phyloP scores from a whole-genome alignment of 257 asterid genomes.

The Paraleonurus japonicus region DNA sequence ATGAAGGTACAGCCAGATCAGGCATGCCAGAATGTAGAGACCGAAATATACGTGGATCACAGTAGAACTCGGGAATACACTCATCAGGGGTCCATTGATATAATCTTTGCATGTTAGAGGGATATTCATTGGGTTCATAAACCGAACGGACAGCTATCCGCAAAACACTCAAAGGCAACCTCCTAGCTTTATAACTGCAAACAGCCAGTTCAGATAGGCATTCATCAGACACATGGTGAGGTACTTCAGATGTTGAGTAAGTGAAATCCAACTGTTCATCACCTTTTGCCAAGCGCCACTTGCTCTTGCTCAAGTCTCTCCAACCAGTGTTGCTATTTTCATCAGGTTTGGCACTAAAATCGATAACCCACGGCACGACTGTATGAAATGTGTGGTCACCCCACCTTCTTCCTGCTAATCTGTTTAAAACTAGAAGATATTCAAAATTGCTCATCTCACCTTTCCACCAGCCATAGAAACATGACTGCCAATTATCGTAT shows the following conservation, averaged over 20 bases:
- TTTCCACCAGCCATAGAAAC: conserved; percentile 85
- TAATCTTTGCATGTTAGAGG: conserved; percentile 92
- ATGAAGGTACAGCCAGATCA: conserved; percentile 84
- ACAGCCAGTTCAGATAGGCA: conserved; percentile 99
- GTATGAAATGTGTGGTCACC: conserved; percentile 87
- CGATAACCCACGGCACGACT: conserved; percentile 95
- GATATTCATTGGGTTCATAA: conserved; percentile 98
- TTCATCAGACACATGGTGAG: conserved; percentile 96
- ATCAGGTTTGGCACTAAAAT: conserved; percentile 77
- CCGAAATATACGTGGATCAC: conserved; percentile 77
- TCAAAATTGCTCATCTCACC: conserved; percentile 92
- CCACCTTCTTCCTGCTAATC: conserved; percentile 95
- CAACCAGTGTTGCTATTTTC: conserved; percentile 69
- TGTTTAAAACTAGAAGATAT: conserved; percentile 80
- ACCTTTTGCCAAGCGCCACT: conserved; percentile 98
- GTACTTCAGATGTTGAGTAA: conserved; percentile 89
- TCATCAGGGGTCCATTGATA: conserved; percentile 99
- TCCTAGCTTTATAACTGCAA: conserved; percentile 97
- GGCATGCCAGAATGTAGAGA: conserved; percentile 93
- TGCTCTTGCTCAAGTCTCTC: conserved; percentile 94
- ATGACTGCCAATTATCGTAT: conserved; percentile 60
- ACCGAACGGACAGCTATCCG: conserved; percentile 92
- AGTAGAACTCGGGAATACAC: conserved; percentile 95
- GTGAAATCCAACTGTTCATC: conserved; percentile 98
- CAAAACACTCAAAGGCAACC: conserved; percentile 83